Conservation (phyloP, 805 yeast genomes). For the Candida gorgasii region DNA sequence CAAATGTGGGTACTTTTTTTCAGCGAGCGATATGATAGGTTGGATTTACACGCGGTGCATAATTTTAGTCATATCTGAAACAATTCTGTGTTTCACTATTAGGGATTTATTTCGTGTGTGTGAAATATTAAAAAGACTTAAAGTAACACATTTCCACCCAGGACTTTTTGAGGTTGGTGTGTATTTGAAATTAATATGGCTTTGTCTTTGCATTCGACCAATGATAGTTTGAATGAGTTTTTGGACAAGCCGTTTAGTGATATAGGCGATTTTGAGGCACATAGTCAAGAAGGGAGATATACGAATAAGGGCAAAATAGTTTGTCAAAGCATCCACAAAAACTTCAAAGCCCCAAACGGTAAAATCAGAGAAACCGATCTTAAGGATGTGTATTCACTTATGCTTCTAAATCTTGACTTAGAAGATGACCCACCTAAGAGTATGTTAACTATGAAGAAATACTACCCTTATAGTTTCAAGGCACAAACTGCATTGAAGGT, state of each 20-base stretch:
- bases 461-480: conserved; percentile 55
- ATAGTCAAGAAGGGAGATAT: no score
- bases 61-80: conserved; percentile 3
- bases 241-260: not conserved
- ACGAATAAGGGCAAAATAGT: no score
- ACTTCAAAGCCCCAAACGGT: conserved; percentile 55
- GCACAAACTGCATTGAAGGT: conserved; percentile 49
- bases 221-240: not conserved
- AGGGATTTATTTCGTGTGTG: not conserved
- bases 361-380: conserved; percentile 56
- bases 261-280: not conserved
- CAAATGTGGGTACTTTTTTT: not conserved
- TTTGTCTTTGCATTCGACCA: not conserved
- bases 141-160: not conserved
- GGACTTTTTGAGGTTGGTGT: not conserved
- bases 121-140: not conserved
- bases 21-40: not conserved
- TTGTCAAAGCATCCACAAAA: conserved; percentile 40
- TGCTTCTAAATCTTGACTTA: conserved; percentile 41
- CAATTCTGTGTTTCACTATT: conserved; percentile 3
- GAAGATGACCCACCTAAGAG: conserved; percentile 9
- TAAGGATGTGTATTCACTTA: conserved; percentile 57
- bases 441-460: conserved; percentile 24
- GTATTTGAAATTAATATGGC: not conserved
- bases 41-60: not conserved